Base-by-base conservation (phyloP, 2,329 filamentous ascomycete genomes). In the Sclerotinia nivalis region DNA sequence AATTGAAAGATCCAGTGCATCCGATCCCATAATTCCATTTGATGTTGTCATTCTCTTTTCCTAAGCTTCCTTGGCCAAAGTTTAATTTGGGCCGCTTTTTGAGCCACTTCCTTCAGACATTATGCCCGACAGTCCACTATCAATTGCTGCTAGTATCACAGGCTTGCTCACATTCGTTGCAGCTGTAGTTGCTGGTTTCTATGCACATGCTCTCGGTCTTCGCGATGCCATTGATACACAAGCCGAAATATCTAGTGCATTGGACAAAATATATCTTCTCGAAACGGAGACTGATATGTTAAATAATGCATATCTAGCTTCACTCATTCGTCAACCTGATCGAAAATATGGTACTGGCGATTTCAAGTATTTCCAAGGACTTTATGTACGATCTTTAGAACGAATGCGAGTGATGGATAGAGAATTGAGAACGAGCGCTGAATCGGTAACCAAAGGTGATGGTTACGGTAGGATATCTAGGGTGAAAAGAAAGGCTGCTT, bases 241-340 rank as follows among this genome's bases (percentile, higher is more conserved):
- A 49, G 71, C 70, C 22, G 73, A 74, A 54, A 59, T 75, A 20
- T 71, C 73, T 0, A 70, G 54, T 49, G 71, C 72, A n/a, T 58
- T 74, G n/a, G 72, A 74, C 31, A 71, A 74, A 61, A 72, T 73
- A 34, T 71, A 72, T 15, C 70, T 73, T 62, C 70, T 75, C 34
- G 71, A 74, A 60, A 74, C 72, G 20, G 71, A 74, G 34, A 74
- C 73, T 4, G 67, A 71, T 43, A 74, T 74, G 73, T 55, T 73
- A n/a, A 74, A 74, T 31, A 74, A 73, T 54, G 71, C 72, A 61
- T 71, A 73, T 54, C 49, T 71, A 7, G 72, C 72, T 18, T 72
- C 71, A 15, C 62, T 71, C 49, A 71, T 74, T n/a, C 73, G 72
- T 31, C 70, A 74, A 50, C 70, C 72, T 9, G 68, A 72, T 34